Conservation (phyloP, 1,139 yeast genomes). For the Kodamaea ohmeri region DNA sequence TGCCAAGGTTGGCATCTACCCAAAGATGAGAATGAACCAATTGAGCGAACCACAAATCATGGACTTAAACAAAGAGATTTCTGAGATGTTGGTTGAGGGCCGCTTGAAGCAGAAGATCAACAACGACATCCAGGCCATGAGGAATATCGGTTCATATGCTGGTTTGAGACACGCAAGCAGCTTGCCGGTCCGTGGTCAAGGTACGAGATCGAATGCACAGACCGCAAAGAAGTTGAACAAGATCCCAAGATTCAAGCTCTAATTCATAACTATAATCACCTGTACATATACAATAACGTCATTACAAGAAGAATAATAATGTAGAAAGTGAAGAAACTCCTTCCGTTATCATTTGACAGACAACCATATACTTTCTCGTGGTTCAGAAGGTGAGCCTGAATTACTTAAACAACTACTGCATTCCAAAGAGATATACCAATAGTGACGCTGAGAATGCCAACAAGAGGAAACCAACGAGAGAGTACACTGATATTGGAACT, state of each 20-base stretch:
- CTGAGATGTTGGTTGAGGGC: slow-evolving; percentile 81
- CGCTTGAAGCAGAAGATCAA: slow-evolving; percentile 76
- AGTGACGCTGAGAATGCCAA: too few relatives aligned
- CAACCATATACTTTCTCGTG: too few relatives aligned
- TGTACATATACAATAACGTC: slow-evolving; percentile 3
- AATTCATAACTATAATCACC: slow-evolving; percentile 3
- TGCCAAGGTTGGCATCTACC: slow-evolving; percentile 87
- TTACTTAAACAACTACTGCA: too few relatives aligned
- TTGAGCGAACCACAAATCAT: slow-evolving; percentile 83
- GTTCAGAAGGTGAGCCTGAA: too few relatives aligned
- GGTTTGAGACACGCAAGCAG: slow-evolving; percentile 91
- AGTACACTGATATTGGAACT: too few relatives aligned
- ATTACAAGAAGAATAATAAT: too few relatives aligned
- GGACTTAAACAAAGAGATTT: slow-evolving; percentile 81
- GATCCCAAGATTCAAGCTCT: slow-evolving; percentile 54
- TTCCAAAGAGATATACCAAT: background rate
- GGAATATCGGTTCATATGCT: slow-evolving; percentile 77
- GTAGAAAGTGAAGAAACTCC: too few relatives aligned
- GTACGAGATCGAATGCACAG: slow-evolving; percentile 83
- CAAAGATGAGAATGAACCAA: slow-evolving; percentile 92
- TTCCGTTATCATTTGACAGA: too few relatives aligned
- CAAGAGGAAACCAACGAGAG: too few relatives aligned
- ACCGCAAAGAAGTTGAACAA: slow-evolving; percentile 87
- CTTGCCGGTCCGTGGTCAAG: slow-evolving; percentile 91
- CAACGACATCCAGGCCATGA: slow-evolving; percentile 77